Evolutionary conservation across 495 filamentous ascomycete genomes (phyloP).

Genomic region (Aspergillus sclerotioniger): DNA sequence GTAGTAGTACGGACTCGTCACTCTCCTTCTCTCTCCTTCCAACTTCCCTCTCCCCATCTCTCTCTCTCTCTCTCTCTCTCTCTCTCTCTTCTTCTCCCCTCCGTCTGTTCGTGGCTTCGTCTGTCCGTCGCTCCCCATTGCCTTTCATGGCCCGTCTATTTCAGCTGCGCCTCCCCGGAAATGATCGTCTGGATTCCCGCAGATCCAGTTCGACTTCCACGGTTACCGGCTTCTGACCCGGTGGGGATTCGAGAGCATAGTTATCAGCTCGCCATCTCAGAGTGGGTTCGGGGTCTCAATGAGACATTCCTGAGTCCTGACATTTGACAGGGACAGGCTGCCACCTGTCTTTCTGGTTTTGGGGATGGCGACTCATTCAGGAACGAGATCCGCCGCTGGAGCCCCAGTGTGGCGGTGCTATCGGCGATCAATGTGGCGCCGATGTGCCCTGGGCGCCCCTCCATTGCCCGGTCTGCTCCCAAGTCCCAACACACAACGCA

Average conservation of each 20-base stretch:
- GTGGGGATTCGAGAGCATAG: constrained; percentile 1
- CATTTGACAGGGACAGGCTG: not conserved
- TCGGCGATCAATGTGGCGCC: not conserved
- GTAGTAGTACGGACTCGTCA: not conserved
- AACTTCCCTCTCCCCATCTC: not conserved
- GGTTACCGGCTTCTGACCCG: not conserved
- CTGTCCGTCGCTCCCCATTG: not conserved
- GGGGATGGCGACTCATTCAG: not conserved
- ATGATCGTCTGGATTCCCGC: not conserved
- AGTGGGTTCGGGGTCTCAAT: not conserved
- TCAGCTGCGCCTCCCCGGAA: not conserved
- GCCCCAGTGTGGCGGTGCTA: constrained; percentile 1
- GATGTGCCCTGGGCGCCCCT: not conserved
- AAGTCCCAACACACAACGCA: not conserved
- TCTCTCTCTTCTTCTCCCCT: not conserved
- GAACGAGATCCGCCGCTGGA: not conserved
- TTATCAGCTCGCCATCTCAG: constrained; percentile 13
- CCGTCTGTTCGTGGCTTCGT: not conserved
- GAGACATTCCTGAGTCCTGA: not conserved
- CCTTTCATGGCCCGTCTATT: not conserved
- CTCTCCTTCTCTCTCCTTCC: not conserved
- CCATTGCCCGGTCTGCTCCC: not conserved
- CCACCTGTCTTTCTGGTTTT: not conserved
- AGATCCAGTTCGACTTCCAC: not conserved
- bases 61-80: not conserved